Evolutionary conservation across 768 basidiomycete species (phyloP).

Genomic region (Russula vinacea): DNA sequence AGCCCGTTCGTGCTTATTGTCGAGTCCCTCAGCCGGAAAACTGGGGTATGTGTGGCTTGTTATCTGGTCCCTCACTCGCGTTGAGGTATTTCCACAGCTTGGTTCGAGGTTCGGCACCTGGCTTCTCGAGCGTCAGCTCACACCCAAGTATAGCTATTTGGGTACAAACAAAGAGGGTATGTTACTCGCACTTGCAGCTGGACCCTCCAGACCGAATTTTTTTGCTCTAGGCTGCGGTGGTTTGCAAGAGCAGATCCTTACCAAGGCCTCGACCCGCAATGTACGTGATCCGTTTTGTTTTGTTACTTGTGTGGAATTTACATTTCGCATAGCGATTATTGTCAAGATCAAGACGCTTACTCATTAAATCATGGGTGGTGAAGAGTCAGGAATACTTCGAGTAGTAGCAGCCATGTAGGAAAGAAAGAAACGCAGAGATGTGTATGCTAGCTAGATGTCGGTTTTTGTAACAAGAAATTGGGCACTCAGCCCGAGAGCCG

Average conservation of each 20-base stretch:
- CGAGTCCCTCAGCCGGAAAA: conserved; percentile 86
- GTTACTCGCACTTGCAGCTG: not conserved
- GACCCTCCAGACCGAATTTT: not conserved
- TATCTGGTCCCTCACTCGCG: not conserved
- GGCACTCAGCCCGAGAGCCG: too few species aligned
- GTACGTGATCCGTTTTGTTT: conserved; percentile 43
- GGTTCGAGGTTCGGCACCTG: conserved; percentile 84
- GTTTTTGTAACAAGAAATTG: not conserved
- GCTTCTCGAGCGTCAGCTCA: conserved; percentile 77
- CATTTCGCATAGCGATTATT: conserved; percentile 42
- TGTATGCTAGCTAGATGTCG: not conserved
- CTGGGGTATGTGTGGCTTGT: conserved; percentile 48
- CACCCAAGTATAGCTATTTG: conserved; percentile 79
- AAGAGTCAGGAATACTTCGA: not conserved
- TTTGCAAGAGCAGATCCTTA: conserved; percentile 78
- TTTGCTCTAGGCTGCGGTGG: conserved; percentile 55
- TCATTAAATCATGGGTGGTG: conserved; percentile 23
- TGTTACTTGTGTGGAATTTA: not conserved
- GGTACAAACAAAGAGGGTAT: conserved; percentile 66
- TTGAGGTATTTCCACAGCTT: conserved; percentile 41
- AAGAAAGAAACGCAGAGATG: not conserved
- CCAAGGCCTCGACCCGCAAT: conserved; percentile 77
- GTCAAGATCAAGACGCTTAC: conserved; percentile 45
- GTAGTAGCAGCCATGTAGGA: not conserved
- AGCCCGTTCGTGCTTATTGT: conserved; percentile 80